Conservation (phyloP, 345 rosid genomes). For the Syzygium oleosum region DNA sequence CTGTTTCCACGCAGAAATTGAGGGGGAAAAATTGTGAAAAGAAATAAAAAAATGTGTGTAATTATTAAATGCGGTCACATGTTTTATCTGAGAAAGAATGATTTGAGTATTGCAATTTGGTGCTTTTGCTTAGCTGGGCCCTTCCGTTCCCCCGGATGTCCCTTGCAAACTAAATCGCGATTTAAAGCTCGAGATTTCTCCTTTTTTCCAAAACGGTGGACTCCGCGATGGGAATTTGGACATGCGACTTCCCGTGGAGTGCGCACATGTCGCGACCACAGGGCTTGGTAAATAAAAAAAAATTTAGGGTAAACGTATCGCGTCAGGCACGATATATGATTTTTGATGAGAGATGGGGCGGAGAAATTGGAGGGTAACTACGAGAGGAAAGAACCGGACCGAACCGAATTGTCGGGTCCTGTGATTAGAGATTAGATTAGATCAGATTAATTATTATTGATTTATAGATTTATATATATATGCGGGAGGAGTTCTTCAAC, state of each 20-base stretch:
- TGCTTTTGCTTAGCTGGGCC: neutral
- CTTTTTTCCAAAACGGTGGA: neutral
- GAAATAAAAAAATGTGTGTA: neutral
- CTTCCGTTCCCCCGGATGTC: slow-evolving; percentile 18
- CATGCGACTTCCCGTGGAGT: neutral
- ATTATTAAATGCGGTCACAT: neutral
- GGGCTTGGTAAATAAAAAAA: neutral
- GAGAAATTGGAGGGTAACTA: slow-evolving; percentile 52
- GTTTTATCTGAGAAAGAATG: neutral
- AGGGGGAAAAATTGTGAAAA: neutral
- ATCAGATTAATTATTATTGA: neutral
- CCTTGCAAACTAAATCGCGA: neutral
- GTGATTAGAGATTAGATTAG: neutral
- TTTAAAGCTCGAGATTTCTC: neutral
- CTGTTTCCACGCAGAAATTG: neutral
- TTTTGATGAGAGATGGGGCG: neutral
- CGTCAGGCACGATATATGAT: no score
- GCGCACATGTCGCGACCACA: neutral
- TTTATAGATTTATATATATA: neutral
- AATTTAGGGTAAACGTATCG: no score
- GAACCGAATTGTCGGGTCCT: neutral
- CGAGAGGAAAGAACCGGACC: slow-evolving; percentile 27
- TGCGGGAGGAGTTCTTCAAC: neutral
- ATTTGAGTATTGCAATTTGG: neutral
- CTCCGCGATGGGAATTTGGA: neutral